Conservation (phyloP, 805 yeast genomes). For the Starmerella stigmatis region DNA sequence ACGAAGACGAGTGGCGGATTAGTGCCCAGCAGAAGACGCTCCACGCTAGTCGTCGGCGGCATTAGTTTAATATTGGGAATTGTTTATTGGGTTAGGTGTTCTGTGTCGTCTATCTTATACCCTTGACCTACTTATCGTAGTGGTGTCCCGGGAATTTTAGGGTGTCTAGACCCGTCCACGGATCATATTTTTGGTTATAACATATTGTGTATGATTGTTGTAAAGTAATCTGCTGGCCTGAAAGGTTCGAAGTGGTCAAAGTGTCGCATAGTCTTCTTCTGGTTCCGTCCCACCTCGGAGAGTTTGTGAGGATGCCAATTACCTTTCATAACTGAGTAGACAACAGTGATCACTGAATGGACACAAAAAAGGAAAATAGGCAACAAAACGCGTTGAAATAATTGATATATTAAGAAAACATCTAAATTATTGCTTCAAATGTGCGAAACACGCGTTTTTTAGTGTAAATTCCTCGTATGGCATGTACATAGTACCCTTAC, state of each 20-base stretch:
- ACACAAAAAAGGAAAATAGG: neutral
- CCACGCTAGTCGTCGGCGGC: neutral
- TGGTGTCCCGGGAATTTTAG: no score
- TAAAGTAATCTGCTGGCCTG: no score
- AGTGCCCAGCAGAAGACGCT: conserved; percentile 33
- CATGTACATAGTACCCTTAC: neutral
- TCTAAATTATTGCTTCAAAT: neutral
- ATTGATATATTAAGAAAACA: neutral
- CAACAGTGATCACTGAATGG: neutral
- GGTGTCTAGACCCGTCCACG: no score
- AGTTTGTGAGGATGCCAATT: conserved; percentile 2
- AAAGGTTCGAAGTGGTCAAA: no score
- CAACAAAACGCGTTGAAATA: neutral
- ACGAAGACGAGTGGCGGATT: conserved; percentile 68
- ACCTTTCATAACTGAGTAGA: neutral
- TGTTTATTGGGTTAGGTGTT: neutral
- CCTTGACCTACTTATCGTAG: no score
- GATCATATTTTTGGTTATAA: no score
- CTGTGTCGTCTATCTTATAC: conserved; percentile 4
- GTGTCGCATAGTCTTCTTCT: no score
- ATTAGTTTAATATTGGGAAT: neutral
- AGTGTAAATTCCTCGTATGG: neutral
- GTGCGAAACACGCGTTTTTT: neutral
- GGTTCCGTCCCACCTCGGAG: no score
- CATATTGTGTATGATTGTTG: no score